These are phyloP conservation scores for Tetracladium setigerum DNA, from an alignment of 495 filamentous ascomycete genomes.

Conservation along the genomic window DNA sequence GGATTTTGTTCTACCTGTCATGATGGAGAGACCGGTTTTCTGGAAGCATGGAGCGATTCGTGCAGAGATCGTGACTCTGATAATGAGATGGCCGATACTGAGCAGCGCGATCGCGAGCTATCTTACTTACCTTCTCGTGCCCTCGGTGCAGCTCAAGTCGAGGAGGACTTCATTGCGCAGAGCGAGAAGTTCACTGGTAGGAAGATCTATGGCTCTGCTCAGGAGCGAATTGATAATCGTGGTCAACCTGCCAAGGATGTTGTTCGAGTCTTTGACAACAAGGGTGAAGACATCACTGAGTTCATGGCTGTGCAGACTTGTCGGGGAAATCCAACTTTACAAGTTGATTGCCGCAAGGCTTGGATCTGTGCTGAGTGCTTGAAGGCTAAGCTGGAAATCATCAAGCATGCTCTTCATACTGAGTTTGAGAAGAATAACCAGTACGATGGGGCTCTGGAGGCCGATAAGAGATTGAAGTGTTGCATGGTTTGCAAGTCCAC, in stretches of 20 bases:
- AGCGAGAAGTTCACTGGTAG: neutral
- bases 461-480: neutral
- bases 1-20: neutral
- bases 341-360: neutral
- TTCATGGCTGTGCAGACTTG: slow-evolving; percentile 1
- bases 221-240: too few relatives aligned
- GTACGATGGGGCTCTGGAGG: neutral
- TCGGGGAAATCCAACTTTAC: neutral
- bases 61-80: too few relatives aligned
- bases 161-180: neutral
- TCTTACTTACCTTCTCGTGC: too few relatives aligned
- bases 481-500: slow-evolving; percentile 7
- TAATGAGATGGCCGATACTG: too few relatives aligned
- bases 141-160: too few relatives aligned
- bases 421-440: neutral
- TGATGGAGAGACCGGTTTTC: too few relatives aligned
- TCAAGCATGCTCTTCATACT: neutral
- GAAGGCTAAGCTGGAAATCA: slow-evolving; percentile 1
- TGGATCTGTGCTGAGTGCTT: slow-evolving; percentile 1
- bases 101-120: too few relatives aligned
- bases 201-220: neutral
- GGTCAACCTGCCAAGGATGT: too few relatives aligned
- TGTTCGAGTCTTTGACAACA: too few relatives aligned
- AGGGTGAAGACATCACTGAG: neutral
- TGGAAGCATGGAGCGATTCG: too few relatives aligned